Conservation (phyloP, 2,329 filamentous ascomycete genomes). For the Teratosphaeriaceae sp. region DNA sequence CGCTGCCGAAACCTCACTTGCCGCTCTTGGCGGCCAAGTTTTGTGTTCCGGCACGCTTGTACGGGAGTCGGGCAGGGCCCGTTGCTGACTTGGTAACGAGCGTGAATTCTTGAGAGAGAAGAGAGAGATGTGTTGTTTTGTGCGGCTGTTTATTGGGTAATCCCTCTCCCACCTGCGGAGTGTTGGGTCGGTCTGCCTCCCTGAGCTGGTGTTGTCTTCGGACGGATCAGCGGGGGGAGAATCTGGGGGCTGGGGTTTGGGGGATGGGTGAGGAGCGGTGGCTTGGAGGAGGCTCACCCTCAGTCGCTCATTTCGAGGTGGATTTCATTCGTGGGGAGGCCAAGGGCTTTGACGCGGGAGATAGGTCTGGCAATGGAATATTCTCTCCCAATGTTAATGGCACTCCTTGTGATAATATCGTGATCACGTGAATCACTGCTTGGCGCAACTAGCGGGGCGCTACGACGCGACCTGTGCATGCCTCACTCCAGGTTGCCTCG, state of each 20-base stretch:
- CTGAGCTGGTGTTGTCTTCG: slow-evolving; percentile 9
- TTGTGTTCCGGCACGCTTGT: slow-evolving; percentile 3
- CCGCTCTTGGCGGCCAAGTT: slow-evolving; percentile 12
- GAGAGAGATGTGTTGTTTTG: slow-evolving; percentile 24
- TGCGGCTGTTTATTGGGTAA: slow-evolving; percentile 26
- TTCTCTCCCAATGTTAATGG: background rate
- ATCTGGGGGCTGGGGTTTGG: background rate
- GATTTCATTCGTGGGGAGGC: background rate
- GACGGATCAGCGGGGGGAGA: background rate
- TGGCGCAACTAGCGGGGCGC: no score
- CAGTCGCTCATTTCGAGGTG: background rate
- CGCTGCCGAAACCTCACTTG: slow-evolving; percentile 11
- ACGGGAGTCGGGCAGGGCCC: slow-evolving; percentile 8
- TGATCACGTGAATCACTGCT: background rate
- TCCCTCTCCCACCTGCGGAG: slow-evolving; percentile 28
- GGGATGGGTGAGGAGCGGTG: background rate
- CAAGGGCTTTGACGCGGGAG: background rate
- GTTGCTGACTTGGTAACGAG: slow-evolving; percentile 17
- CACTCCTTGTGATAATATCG: background rate
- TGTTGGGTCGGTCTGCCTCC: slow-evolving; percentile 25
- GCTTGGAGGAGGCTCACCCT: background rate
- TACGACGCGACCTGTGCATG: background rate
- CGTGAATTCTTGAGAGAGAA: no score
- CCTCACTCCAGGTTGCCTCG: background rate
- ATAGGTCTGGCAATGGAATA: slow-evolving; percentile 2